A percentile compares a stretch with the other conserved stretches of the same genome.
These are phyloP conservation scores for Plasmodium cynomolgi DNA, from an alignment of 169 alveolate genomes.

Conservation along the genomic window DNA sequence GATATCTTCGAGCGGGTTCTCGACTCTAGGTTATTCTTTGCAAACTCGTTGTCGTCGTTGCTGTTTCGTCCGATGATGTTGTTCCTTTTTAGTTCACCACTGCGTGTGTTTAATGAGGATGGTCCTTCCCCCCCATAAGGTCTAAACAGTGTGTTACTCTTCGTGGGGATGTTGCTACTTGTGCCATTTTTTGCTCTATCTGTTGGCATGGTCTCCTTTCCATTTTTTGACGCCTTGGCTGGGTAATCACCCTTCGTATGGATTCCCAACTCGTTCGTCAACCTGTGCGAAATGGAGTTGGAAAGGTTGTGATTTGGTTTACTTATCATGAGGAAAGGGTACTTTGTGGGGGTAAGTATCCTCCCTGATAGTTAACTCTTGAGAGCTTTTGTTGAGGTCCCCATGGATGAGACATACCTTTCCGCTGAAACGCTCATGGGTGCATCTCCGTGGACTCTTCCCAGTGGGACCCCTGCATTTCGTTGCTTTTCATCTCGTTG, in stretches of 20 bases:
- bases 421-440: neutral
- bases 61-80: neutral
- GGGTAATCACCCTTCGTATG: neutral
- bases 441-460: neutral
- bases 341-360: neutral
- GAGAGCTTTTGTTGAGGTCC: neutral
- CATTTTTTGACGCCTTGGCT: neutral
- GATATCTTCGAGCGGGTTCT: neutral
- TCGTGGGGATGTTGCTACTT: neutral
- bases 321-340: neutral
- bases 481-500: neutral
- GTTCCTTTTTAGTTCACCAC: neutral
- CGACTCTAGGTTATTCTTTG: neutral
- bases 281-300: neutral
- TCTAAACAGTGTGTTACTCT: neutral
- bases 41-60: neutral
- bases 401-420: neutral
- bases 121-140: neutral
- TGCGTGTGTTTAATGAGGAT: neutral
- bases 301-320: neutral
- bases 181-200: neutral
- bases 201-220: neutral
- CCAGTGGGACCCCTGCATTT: neutral
- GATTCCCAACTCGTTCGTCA: neutral
- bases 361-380: neutral